phyloP scores from a whole-genome alignment of 1,139 yeast species.

The Kodamaea sp. region DNA sequence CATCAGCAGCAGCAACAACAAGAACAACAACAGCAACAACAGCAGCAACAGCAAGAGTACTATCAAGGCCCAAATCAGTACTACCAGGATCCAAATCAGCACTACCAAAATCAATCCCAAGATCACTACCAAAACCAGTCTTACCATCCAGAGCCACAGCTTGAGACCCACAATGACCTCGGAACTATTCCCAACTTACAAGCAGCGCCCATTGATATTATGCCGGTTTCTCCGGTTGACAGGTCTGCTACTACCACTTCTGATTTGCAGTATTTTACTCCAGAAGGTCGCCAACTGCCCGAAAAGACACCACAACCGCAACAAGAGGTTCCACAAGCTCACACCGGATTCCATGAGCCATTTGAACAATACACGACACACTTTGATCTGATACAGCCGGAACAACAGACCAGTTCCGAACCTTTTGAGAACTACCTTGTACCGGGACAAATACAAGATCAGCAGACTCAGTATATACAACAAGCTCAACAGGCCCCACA shows the following conservation, averaged over 20 bases:
- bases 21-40: background rate
- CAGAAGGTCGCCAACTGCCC: slow-evolving; percentile 1
- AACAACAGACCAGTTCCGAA: slow-evolving; percentile 15
- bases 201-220: background rate
- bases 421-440: slow-evolving; percentile 30
- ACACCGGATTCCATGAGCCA: slow-evolving; percentile 19
- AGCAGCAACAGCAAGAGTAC: background rate
- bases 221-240: no score
- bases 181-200: background rate
- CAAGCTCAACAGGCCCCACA: slow-evolving; percentile 1
- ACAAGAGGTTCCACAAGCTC: background rate
- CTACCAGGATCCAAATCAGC: slow-evolving; percentile 1
- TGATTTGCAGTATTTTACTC: slow-evolving; percentile 4
- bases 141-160: slow-evolving; percentile 1
- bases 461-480: background rate
- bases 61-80: slow-evolving; percentile 3
- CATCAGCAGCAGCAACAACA: slow-evolving; percentile 1
- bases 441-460: slow-evolving; percentile 8
- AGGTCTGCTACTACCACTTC: slow-evolving; percentile 2
- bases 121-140: background rate
- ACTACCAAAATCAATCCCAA: slow-evolving; percentile 1
- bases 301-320: slow-evolving; percentile 5
- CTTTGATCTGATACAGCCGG: slow-evolving; percentile 11
- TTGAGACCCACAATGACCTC: background rate
- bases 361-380: slow-evolving; percentile 21